Conservation (phyloP, 2,329 filamentous ascomycete genomes). For the Fusarium albosuccineum region DNA sequence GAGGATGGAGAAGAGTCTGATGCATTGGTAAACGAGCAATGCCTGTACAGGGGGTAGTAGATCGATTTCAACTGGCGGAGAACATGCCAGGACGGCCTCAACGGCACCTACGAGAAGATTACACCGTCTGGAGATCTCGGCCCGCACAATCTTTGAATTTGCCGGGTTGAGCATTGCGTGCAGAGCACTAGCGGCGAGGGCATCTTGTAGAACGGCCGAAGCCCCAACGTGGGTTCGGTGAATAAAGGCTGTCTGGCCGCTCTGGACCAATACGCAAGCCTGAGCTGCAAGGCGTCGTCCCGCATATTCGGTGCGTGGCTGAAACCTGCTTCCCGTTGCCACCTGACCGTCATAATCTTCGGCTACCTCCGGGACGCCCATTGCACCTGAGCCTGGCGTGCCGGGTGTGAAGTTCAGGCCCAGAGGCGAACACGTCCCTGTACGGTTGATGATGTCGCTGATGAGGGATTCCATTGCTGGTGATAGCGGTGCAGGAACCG, state of each 20-base stretch:
- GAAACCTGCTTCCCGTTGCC: constrained; percentile 11
- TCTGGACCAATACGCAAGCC: constrained; percentile 10
- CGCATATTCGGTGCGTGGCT: constrained; percentile 18
- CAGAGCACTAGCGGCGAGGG: constrained; percentile 11
- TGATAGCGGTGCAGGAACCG: not conserved
- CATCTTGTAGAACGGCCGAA: constrained; percentile 12
- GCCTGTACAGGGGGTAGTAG: constrained; percentile 26
- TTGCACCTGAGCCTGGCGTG: not conserved
- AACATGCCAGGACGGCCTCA: constrained; percentile 5
- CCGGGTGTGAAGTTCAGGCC: not conserved
- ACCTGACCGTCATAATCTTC: not conserved
- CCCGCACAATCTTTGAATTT: constrained; percentile 3
- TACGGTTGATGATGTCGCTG: constrained; percentile 4
- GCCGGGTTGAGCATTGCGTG: constrained; percentile 6
- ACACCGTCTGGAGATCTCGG: constrained; percentile 7
- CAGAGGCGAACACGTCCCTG: not conserved
- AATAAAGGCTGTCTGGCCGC: constrained; percentile 16
- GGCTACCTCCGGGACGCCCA: not conserved
- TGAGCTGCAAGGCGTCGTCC: constrained; percentile 10
- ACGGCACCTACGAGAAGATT: constrained; percentile 9
- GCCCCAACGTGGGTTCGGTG: constrained; percentile 14
- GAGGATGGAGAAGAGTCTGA: constrained; percentile 20
- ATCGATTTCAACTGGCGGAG: not conserved
- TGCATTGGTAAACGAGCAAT: constrained; percentile 26
- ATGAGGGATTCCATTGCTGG: constrained; percentile 16